Conservation (phyloP, 805 yeast species). For the Lipomyces starkeyi region DNA sequence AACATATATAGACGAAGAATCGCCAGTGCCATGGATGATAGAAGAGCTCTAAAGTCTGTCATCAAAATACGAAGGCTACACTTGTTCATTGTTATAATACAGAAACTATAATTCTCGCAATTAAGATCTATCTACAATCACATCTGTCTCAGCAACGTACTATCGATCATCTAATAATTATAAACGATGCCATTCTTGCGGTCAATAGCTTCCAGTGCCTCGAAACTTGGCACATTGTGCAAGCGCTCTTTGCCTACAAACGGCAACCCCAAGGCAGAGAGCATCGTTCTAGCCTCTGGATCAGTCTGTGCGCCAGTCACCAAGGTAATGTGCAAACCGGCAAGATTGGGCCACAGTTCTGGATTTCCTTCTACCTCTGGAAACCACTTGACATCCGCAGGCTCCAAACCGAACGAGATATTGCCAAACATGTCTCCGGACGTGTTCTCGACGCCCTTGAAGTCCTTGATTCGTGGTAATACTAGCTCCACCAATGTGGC, state of each 20-base stretch:
- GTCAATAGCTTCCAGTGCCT: background rate
- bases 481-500: conserved; percentile 89
- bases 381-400: conserved; percentile 78
- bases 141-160: background rate
- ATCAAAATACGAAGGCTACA: background rate
- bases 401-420: conserved; percentile 79
- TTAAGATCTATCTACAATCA: background rate
- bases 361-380: conserved; percentile 93
- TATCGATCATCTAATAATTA: background rate
- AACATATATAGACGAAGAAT: too few species aligned
- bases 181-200: conserved; percentile 13
- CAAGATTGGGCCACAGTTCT: conserved; percentile 85
- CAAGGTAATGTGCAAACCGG: conserved; percentile 83
- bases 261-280: conserved; percentile 71
- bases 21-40: background rate
- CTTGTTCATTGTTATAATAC: background rate
- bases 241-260: conserved; percentile 34
- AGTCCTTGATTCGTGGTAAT: conserved; percentile 89
- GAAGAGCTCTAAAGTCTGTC: background rate
- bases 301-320: conserved; percentile 91
- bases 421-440: conserved; percentile 88
- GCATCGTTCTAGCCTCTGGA: conserved; percentile 81
- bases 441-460: conserved; percentile 72
- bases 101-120: background rate
- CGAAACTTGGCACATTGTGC: conserved; percentile 29